Percentiles rank a stretch among this genome's conserved stretches.
Evolutionary conservation across 768 basidiomycete species (phyloP).

Genomic region (Hygrophorus pudorinus): DNA sequence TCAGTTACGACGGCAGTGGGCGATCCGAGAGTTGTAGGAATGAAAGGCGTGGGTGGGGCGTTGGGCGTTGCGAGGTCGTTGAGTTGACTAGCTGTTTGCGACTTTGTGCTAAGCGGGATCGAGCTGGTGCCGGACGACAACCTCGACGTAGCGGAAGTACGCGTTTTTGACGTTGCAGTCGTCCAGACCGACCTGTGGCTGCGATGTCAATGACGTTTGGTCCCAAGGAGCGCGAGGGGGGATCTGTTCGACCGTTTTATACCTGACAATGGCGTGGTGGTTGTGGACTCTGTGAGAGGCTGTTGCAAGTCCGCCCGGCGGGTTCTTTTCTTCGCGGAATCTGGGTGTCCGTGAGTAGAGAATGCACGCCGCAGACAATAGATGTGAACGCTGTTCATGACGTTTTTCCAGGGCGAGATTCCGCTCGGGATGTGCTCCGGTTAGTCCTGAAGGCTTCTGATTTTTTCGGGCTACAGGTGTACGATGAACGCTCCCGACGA

Average conservation of each 20-base stretch:
- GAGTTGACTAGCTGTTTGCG: constrained; percentile 83
- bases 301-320: constrained; percentile 84
- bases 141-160: constrained; percentile 88
- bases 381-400: constrained; percentile 88
- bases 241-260: constrained; percentile 60
- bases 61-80: constrained; percentile 77
- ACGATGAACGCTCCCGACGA: constrained; percentile 90
- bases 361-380: constrained; percentile 42
- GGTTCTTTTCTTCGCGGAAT: constrained; percentile 79
- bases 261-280: constrained; percentile 84
- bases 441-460: constrained; percentile 84
- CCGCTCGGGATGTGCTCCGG: constrained; percentile 93
- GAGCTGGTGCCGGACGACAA: constrained; percentile 77
- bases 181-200: constrained; percentile 76
- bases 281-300: constrained; percentile 80
- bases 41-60: constrained; percentile 58
- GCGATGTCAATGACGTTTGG: neutral
- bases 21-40: neutral
- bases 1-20: neutral
- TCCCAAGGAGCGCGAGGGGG: neutral
- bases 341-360: constrained; percentile 28
- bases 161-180: constrained; percentile 89
- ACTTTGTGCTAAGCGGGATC: constrained; percentile 97
- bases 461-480: constrained; percentile 87
- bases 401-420: constrained; percentile 81